phyloP scores from a whole-genome alignment of 1,284 basidiomycete genomes.

The Ceratobasidium sp. region DNA sequence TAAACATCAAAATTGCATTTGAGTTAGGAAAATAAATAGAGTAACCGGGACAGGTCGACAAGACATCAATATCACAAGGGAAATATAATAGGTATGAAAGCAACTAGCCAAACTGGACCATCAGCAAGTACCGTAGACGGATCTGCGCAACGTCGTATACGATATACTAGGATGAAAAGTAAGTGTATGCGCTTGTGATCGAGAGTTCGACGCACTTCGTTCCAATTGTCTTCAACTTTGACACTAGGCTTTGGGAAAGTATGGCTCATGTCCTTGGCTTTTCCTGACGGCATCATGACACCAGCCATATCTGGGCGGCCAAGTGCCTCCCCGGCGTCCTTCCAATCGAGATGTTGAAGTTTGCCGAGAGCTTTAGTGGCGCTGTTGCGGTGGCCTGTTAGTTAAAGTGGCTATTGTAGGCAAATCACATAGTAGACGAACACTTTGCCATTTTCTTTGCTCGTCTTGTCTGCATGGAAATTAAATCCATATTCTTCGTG shows the following conservation, averaged over 20 bases:
- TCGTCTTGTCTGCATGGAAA: constrained; percentile 60
- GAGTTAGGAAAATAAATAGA: not conserved
- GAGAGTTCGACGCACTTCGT: constrained; percentile 53
- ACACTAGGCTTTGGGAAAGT: constrained; percentile 43
- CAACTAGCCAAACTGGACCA: constrained; percentile 51
- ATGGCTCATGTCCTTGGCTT: constrained; percentile 51
- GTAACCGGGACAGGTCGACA: not conserved
- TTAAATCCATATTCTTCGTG: constrained; percentile 58
- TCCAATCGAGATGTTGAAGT: constrained; percentile 63
- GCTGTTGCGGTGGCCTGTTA: constrained; percentile 47
- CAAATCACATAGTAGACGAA: constrained; percentile 42
- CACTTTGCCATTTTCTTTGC: constrained; percentile 54
- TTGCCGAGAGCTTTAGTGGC: constrained; percentile 57
- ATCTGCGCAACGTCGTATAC: constrained; percentile 57
- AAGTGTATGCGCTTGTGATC: not conserved
- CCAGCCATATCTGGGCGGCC: constrained; percentile 60
- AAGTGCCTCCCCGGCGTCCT: constrained; percentile 64
- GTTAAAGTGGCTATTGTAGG: not conserved
- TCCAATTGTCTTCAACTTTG: constrained; percentile 58
- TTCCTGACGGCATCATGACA: constrained; percentile 65
- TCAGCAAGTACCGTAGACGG: constrained; percentile 55
- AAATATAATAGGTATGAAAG: not conserved
- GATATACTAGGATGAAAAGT: constrained; percentile 51
- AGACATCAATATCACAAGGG: not conserved
- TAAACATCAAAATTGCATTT: too few species aligned